Percentiles rank a stretch among this genome's conserved stretches.
These are phyloP conservation scores for Pseudozyma sp. DNA, from an alignment of 1,284 basidiomycete species.

Conservation along the genomic window DNA sequence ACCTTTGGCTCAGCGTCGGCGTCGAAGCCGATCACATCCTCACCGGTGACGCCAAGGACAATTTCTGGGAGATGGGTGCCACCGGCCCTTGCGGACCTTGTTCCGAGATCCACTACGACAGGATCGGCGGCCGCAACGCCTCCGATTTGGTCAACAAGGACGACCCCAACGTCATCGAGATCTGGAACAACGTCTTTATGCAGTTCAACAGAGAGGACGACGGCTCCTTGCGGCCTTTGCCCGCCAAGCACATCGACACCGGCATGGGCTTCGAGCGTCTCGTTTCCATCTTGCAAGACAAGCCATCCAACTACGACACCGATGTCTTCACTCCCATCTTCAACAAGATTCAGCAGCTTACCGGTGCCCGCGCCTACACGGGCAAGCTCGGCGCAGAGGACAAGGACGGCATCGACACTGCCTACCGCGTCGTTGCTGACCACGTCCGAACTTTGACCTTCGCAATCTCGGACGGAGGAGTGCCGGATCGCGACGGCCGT, in stretches of 20 bases:
- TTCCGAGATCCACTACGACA: constrained; percentile 96
- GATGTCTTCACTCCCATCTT: constrained; percentile 94
- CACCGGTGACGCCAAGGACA: constrained; percentile 94
- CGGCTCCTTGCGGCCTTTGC: constrained; percentile 82
- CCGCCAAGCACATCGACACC: constrained; percentile 95
- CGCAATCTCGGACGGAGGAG: constrained; percentile 93
- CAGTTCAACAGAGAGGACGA: constrained; percentile 96
- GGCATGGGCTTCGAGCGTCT: constrained; percentile 99
- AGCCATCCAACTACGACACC: constrained; percentile 95
- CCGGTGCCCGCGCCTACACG: constrained; percentile 84
- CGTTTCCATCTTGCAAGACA: constrained; percentile 91
- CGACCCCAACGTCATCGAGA: constrained; percentile 95
- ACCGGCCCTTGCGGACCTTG: constrained; percentile 98
- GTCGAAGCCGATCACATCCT: constrained; percentile 89
- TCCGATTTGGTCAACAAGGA: constrained; percentile 91
- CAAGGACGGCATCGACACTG: constrained; percentile 92
- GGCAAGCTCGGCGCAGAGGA: constrained; percentile 95
- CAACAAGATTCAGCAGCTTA: constrained; percentile 85
- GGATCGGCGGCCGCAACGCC: constrained; percentile 92
- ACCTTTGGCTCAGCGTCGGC: constrained; percentile 87
- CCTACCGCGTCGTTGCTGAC: constrained; percentile 96
- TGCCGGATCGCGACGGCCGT: constrained; percentile 94
- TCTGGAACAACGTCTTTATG: constrained; percentile 99
- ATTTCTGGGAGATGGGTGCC: constrained; percentile 99
- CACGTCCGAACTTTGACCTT: constrained; percentile 95